These are phyloP conservation scores for Babesia sp. DNA, from an alignment of 169 alveolate genomes.

Conservation along the genomic window DNA sequence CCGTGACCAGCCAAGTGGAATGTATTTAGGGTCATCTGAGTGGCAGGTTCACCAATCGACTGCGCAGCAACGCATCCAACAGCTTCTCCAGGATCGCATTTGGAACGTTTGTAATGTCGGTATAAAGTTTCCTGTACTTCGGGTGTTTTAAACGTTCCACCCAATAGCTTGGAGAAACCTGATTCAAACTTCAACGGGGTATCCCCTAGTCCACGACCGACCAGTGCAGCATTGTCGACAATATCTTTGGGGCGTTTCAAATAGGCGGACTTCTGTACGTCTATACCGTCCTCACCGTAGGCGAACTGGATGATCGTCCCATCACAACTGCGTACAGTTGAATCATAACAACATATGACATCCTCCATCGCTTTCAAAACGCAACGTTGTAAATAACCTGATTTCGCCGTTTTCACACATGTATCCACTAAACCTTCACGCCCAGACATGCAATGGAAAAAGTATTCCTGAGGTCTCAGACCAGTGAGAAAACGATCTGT, in stretches of 20 bases:
- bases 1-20: constrained; percentile 99
- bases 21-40: constrained; percentile 99
- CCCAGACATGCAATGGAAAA: constrained; percentile 99
- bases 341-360: constrained; percentile 91
- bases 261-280: constrained; percentile 89
- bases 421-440: constrained; percentile 99
- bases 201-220: constrained; percentile 28
- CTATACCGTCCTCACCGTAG: constrained; percentile 98
- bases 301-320: constrained; percentile 92
- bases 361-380: constrained; percentile 94
- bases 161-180: not conserved
- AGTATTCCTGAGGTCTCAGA: constrained; percentile 95
- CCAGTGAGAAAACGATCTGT: constrained; percentile 97
- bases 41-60: constrained; percentile 99
- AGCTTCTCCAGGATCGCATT: constrained; percentile 95
- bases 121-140: constrained; percentile 31
- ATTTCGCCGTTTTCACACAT: constrained; percentile 96
- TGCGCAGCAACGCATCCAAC: constrained; percentile 99
- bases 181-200: constrained; percentile 34
- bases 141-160: not conserved
- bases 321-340: constrained; percentile 96
- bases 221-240: constrained; percentile 57
- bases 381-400: constrained; percentile 98
- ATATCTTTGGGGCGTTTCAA: constrained; percentile 81
- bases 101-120: constrained; percentile 57